Percentiles rank a stretch among this genome's conserved stretches.
These are phyloP conservation scores for Lobulomyces angularis DNA, from an alignment of 192 early-diverging fungal genomes.

Conservation along the genomic window DNA sequence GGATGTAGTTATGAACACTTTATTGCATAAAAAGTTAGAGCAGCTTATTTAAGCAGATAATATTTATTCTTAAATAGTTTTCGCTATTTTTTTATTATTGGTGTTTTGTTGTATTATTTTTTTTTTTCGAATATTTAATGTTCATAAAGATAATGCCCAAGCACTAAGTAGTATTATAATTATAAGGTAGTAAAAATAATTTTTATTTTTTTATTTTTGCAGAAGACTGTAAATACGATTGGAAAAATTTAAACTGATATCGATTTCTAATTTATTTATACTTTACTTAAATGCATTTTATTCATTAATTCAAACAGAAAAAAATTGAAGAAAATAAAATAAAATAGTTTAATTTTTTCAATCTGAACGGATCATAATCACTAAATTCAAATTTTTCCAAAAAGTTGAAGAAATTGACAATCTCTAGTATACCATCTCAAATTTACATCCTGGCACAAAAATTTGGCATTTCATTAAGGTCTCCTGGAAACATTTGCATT, in stretches of 20 bases:
- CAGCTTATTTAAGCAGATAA: conserved; percentile 14
- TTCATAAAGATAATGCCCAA: conserved; percentile 8
- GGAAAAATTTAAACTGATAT: conserved; percentile 31
- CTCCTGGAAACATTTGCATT: conserved; percentile 10
- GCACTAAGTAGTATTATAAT: background rate
- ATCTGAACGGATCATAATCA: conserved; percentile 34
- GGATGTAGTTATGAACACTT: no score
- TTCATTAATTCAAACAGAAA: background rate
- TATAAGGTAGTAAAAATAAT: background rate
- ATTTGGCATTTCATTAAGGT: conserved; percentile 6
- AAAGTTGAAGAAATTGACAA: conserved; percentile 17
- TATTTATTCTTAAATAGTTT: no score
- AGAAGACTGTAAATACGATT: conserved; percentile 27
- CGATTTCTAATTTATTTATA: conserved; percentile 5
- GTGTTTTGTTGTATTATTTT: no score
- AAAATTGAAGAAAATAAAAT: background rate
- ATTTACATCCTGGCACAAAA: conserved; percentile 34
- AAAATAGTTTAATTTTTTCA: background rate
- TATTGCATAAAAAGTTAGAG: conserved; percentile 40
- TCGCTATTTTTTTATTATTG: no score
- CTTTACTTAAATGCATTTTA: no score
- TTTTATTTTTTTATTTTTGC: background rate
- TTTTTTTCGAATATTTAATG: no score
- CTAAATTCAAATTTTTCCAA: conserved; percentile 18
- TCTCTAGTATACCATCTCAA: conserved; percentile 30